Base-by-base conservation (phyloP, 2,329 filamentous ascomycete species). In the Madurella fahalii region DNA sequence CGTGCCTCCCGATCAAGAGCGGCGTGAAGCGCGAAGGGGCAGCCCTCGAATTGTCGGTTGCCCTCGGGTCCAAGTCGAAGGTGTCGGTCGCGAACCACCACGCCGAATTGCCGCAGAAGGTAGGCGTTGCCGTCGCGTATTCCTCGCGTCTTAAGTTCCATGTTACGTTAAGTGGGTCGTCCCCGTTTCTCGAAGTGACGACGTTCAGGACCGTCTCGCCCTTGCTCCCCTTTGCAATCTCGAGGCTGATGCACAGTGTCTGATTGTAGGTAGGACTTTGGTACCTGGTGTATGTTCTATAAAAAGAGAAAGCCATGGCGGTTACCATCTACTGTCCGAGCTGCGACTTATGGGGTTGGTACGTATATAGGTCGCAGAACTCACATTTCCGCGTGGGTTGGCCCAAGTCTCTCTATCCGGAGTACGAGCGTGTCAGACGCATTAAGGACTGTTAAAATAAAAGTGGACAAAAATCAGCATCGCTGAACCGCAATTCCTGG, bases 41-140 rank as follows among this genome's bases (percentile, higher is more conserved):
- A 1, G 4, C 4, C 1, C 4, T 18, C n/a, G 20, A 2, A 15
- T 5, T 11, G 13, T 12, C 13, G 13, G 34, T 11, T 11, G 9
- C 15, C 7, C 37, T 3, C 16, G 37, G 18, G 5, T 32, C 43
- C 1, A 30, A 17, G 20, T 42, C 40, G 34, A 11, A 40, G 4
- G 17, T 9, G 44, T 52, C 51, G 4, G 47, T 37, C 1, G 48
- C n/a, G 11, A 12, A 48, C 55, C 55, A 57, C 55, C 55, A 57
- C 1, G 48, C 55, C 5, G 51, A 54, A 34, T 54, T 51, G 20
- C 55, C 55, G 45, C 51, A 57, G 4, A 57, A 16, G 1, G 4
- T n/a, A 2, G 37, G 41, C 7, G 9, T 8, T 11, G 30, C 7
- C 12, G 11, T 37, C 25, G 9, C 13, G 11, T 37, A 11, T 37